These are phyloP conservation scores for Avicennia marina DNA, from an alignment of 257 asterid genomes.

Conservation along the genomic window DNA sequence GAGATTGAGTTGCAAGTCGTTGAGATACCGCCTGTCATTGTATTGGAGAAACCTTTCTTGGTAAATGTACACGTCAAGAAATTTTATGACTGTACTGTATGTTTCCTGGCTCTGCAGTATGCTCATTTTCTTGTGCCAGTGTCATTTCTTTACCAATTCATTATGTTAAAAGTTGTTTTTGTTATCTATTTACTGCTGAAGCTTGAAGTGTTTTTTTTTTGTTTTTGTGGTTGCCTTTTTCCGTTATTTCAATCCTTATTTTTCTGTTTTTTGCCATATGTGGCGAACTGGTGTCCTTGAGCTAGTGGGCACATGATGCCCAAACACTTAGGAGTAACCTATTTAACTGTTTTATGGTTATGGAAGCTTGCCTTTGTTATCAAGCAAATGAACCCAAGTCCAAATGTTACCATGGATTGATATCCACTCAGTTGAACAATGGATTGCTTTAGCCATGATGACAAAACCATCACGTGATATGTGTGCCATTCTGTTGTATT, in stretches of 20 bases:
- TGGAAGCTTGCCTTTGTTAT: constrained; percentile 6
- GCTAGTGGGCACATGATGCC: not conserved
- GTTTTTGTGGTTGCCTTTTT: not conserved
- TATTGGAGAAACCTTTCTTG: constrained; percentile 77
- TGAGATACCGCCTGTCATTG: constrained; percentile 74
- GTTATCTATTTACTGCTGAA: constrained; percentile 9
- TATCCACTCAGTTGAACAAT: not conserved
- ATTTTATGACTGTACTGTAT: constrained; percentile 13
- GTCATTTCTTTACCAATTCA: not conserved
- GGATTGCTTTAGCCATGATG: constrained; percentile 9
- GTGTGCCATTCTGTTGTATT: constrained; percentile 9
- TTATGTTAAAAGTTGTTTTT: constrained; percentile 9
- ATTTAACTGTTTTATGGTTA: constrained; percentile 1
- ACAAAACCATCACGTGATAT: constrained; percentile 4
- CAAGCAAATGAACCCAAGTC: not conserved
- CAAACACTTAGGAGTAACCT: constrained; percentile 2
- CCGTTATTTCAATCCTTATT: too few relatives aligned
- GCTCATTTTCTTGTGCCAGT: not conserved
- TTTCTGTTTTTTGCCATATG: not conserved
- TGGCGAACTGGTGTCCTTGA: not conserved
- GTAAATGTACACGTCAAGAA: too few relatives aligned
- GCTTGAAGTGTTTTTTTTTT: not conserved
- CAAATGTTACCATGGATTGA: not conserved
- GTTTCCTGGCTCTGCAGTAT: constrained; percentile 5
- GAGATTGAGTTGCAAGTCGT: constrained; percentile 71